These are phyloP conservation scores for Rhodamnia argentea DNA, from an alignment of 345 rosid genomes.

Conservation along the genomic window DNA sequence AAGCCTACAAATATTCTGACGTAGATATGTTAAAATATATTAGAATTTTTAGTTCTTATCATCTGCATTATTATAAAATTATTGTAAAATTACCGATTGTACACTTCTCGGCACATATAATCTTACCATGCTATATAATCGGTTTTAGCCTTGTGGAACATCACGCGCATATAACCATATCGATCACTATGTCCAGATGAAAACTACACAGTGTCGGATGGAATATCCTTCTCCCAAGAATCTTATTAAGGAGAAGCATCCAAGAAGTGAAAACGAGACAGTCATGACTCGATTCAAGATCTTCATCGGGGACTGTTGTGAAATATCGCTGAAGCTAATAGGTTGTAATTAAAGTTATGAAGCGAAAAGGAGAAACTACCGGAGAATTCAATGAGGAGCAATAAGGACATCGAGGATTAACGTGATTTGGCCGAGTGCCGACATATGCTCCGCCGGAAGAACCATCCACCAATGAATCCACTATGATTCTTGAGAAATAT, in stretches of 20 bases:
- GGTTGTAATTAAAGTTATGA: neutral
- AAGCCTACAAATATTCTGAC: too few relatives aligned
- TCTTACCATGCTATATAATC: too few relatives aligned
- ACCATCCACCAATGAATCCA: neutral
- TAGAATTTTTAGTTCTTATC: too few relatives aligned
- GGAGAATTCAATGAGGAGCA: neutral
- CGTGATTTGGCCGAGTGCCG: neutral
- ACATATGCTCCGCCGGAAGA: neutral
- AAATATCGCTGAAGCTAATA: neutral
- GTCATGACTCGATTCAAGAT: neutral
- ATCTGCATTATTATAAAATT: too few relatives aligned
- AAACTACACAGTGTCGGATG: neutral
- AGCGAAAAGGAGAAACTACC: neutral
- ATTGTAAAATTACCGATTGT: neutral
- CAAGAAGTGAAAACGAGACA: neutral
- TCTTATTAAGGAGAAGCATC: neutral
- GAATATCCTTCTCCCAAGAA: neutral
- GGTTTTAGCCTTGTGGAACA: too few relatives aligned
- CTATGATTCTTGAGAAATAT: neutral
- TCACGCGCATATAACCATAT: too few relatives aligned
- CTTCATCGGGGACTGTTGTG: neutral
- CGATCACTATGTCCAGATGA: too few relatives aligned
- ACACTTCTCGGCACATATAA: too few relatives aligned
- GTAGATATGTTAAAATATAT: too few relatives aligned
- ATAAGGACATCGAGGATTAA: neutral